phyloP scores from a whole-genome alignment of 2,329 filamentous ascomycete species.

The Mariannaea elegans region DNA sequence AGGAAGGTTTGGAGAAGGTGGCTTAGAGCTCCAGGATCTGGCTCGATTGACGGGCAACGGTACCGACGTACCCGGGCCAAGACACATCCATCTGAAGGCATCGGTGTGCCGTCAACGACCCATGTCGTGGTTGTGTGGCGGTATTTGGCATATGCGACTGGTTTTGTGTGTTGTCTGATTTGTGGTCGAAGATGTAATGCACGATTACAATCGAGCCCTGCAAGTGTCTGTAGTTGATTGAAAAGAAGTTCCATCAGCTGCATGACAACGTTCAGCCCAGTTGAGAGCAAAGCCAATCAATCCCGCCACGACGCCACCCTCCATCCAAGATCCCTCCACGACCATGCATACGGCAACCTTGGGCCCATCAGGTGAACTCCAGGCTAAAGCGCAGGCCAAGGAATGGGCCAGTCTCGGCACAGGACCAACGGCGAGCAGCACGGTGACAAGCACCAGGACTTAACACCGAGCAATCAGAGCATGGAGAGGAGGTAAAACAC shows the following conservation, averaged over 20 bases:
- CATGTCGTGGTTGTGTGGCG: slow-evolving; percentile 3
- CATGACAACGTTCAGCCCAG: slow-evolving; percentile 7
- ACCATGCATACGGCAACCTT: slow-evolving; percentile 14
- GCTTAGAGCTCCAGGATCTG: background rate
- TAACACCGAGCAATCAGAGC: background rate
- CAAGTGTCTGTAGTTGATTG: background rate
- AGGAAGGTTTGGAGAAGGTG: background rate
- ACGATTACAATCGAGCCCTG: background rate
- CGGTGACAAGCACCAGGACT: background rate
- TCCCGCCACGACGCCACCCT: slow-evolving; percentile 11
- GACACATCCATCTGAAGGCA: background rate
- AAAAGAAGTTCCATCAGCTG: slow-evolving; percentile 4
- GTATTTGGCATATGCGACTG: background rate
- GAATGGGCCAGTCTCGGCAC: slow-evolving; percentile 1
- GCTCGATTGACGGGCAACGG: background rate
- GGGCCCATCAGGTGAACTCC: slow-evolving; percentile 4
- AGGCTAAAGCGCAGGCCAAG: slow-evolving; percentile 11
- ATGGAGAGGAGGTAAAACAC: background rate
- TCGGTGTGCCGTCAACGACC: slow-evolving; percentile 3
- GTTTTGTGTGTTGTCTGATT: slow-evolving; percentile 1
- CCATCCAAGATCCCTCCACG: background rate
- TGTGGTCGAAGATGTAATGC: slow-evolving; percentile 5
- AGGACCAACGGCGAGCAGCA: background rate
- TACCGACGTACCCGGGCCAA: background rate
- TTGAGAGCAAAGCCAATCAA: slow-evolving; percentile 4